Base-by-base conservation (phyloP, 2,329 filamentous ascomycete genomes). In the Penicillium decumbens region DNA sequence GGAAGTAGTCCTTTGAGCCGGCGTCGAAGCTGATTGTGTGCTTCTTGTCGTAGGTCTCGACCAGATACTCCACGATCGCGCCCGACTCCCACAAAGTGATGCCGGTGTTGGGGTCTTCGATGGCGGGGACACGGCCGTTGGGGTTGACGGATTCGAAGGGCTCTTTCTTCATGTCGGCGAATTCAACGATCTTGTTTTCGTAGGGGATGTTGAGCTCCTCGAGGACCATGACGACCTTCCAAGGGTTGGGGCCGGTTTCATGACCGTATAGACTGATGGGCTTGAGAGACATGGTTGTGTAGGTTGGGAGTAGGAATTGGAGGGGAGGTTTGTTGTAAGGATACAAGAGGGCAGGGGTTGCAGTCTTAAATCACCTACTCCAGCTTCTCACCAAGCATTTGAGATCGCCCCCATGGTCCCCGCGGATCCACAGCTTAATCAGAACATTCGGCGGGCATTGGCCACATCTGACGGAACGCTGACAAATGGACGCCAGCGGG, bases 81-180 rank as follows among this genome's bases (percentile, higher is more conserved):
- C 72, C 73, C 30, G 71, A 73, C 48, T 76, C 73, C 71, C 72
- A 75, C 5, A 75, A 47, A 0, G 68, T 72, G 49, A 72, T 56
- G 30, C 56, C 62, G 18, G 65, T 72, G 54, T 70, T 69, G 15
- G 67, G 66, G 41, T 71, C 68, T 42, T 68, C 37, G 28, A 71
- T 66, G 28, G 67, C 59, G 8, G 68, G 68, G 7, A 69, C 45
- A 1, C 68, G 66, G 32, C 68, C 67, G 43, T 70, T 69, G 41
- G 63, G 63, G 48, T 68, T 70, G 57, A 69, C 45, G 8, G 52
- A 51, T 15, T 51, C 49, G 49, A 48, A 70, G 6, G 60, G 51
- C 2, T 61, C 55, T 25, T 62, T 56, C 48, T 68, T 72, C 33
- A 72, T 46, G 13, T 69, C 59, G 4, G 49, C 4, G 27, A 63